Evolutionary conservation across 2,329 filamentous ascomycete genomes (phyloP).

Genomic region (Paraphaeosphaeria sporulosa): DNA sequence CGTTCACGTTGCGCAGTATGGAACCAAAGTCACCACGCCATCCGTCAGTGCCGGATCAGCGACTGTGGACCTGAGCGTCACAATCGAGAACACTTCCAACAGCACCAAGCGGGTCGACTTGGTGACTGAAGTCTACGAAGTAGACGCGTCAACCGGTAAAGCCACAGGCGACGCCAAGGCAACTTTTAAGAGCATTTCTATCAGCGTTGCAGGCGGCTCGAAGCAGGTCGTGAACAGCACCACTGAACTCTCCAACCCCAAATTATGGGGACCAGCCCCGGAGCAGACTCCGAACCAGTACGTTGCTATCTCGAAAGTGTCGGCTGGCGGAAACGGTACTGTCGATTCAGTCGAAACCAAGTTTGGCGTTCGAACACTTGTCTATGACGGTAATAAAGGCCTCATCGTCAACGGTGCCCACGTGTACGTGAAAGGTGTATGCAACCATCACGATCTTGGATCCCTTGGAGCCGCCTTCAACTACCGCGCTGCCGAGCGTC

Average conservation of each 20-base stretch:
- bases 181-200: constrained; percentile 37
- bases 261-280: constrained; percentile 59
- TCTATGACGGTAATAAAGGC: constrained; percentile 52
- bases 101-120: constrained; percentile 48
- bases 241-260: constrained; percentile 49
- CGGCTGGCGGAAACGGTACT: constrained; percentile 20
- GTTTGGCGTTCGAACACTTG: constrained; percentile 59
- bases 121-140: constrained; percentile 50
- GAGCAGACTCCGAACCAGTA: constrained; percentile 58
- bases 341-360: constrained; percentile 59
- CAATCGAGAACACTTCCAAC: constrained; percentile 57
- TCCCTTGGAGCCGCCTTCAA: constrained; percentile 62
- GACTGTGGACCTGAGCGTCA: constrained; percentile 53
- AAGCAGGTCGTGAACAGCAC: constrained; percentile 49
- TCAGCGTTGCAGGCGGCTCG: constrained; percentile 39
- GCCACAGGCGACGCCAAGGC: constrained; percentile 38
- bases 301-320: constrained; percentile 55
- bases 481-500: constrained; percentile 56
- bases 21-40: constrained; percentile 59
- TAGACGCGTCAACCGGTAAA: constrained; percentile 44
- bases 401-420: constrained; percentile 57
- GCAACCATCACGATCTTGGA: constrained; percentile 62
- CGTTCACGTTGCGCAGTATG: constrained; percentile 58
- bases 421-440: constrained; percentile 56
- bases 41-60: constrained; percentile 56